phyloP scores from a whole-genome alignment of 495 filamentous ascomycete species.

The Talaromyces stipitatus region DNA sequence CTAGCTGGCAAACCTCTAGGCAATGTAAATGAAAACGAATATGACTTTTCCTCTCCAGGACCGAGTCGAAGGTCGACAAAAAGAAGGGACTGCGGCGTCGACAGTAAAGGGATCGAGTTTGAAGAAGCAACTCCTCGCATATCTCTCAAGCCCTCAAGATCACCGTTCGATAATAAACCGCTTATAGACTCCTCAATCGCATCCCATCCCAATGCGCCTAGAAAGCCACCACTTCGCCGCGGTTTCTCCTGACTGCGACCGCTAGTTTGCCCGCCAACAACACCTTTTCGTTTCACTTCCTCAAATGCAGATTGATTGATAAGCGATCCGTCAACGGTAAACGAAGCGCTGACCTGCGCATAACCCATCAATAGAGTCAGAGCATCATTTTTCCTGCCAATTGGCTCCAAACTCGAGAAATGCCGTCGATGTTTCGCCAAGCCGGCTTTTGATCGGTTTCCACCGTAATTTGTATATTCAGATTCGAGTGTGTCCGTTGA shows the following conservation, averaged over 20 bases:
- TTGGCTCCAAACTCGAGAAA: slow-evolving; percentile 48
- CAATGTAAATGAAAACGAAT: slow-evolving; percentile 75
- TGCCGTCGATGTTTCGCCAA: slow-evolving; percentile 53
- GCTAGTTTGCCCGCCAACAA: slow-evolving; percentile 55
- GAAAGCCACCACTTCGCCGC: slow-evolving; percentile 70
- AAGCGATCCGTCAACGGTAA: slow-evolving; percentile 84
- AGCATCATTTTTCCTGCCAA: slow-evolving; percentile 37
- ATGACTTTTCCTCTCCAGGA: slow-evolving; percentile 84
- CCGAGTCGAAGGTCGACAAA: slow-evolving; percentile 87
- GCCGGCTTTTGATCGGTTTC: slow-evolving; percentile 33
- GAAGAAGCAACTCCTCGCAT: slow-evolving; percentile 79
- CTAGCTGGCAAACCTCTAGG: slow-evolving; percentile 83
- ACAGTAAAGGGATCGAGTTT: slow-evolving; percentile 78
- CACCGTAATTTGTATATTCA: slow-evolving; percentile 69
- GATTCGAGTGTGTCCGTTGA: slow-evolving; percentile 90
- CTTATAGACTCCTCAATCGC: slow-evolving; percentile 81
- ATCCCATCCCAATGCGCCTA: slow-evolving; percentile 82
- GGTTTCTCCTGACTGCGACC: slow-evolving; percentile 44
- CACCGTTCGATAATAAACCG: slow-evolving; percentile 74
- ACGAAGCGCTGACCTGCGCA: slow-evolving; percentile 87
- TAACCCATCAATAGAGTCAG: slow-evolving; percentile 97
- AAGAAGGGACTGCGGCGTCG: slow-evolving; percentile 92
- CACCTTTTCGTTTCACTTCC: slow-evolving; percentile 89
- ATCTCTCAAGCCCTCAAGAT: slow-evolving; percentile 86
- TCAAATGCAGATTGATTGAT: slow-evolving; percentile 88